Evolutionary conservation across 352 stramenopile species (phyloP).

Genomic region (Hyaloperonospora brassicae): DNA sequence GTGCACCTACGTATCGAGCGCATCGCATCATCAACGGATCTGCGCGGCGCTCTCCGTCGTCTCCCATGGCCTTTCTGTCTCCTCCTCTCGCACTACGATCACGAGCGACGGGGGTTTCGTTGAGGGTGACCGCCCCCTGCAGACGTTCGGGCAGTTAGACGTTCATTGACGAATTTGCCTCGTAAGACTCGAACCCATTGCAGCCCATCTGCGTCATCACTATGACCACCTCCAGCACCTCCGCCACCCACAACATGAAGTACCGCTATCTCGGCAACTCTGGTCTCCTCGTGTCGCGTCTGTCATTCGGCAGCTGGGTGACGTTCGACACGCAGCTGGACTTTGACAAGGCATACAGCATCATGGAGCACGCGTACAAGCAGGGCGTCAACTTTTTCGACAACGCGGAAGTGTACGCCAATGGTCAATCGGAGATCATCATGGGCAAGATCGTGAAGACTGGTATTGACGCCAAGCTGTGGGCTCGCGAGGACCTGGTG

Average conservation of each 20-base stretch:
- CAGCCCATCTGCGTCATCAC: too few species aligned
- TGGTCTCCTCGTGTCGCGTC: slow-evolving; percentile 38
- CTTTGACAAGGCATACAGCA: slow-evolving; percentile 50
- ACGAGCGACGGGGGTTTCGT: too few species aligned
- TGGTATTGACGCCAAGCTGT: slow-evolving; percentile 36
- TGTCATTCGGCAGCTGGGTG: slow-evolving; percentile 50
- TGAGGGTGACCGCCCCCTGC: too few species aligned
- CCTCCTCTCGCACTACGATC: too few species aligned
- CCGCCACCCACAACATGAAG: slow-evolving; percentile 43
- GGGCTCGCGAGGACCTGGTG: slow-evolving; percentile 50
- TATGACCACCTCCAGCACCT: not conserved
- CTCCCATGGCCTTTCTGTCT: too few species aligned
- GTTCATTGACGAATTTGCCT: too few species aligned
- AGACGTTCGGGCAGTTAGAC: too few species aligned
- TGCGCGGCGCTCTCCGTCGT: too few species aligned
- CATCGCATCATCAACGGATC: too few species aligned
- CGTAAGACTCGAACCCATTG: too few species aligned
- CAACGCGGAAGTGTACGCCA: slow-evolving; percentile 48
- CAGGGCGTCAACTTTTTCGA: slow-evolving; percentile 63
- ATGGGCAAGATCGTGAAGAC: slow-evolving; percentile 53
- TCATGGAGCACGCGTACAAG: slow-evolving; percentile 58
- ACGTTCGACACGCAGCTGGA: slow-evolving; percentile 44
- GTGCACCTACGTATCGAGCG: too few species aligned
- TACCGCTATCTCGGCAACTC: slow-evolving; percentile 51
- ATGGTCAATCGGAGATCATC: slow-evolving; percentile 39